phyloP scores from a whole-genome alignment of 225 moss, liverwort and hornwort species.

The Neckera pumila region DNA sequence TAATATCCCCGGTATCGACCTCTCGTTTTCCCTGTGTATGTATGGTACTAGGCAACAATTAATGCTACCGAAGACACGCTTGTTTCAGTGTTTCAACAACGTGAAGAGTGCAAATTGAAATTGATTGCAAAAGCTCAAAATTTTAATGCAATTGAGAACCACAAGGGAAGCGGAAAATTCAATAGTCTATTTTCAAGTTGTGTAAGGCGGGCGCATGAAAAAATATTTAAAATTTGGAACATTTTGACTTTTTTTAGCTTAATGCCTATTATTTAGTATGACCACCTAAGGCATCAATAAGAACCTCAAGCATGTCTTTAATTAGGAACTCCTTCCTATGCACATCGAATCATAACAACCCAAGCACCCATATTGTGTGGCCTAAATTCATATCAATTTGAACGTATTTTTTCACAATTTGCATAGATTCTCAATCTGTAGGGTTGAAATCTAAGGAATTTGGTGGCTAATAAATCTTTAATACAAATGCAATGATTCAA shows the following conservation, averaged over 20 bases:
- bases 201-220: accelerated
- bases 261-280: neutral
- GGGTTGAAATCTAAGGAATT: neutral
- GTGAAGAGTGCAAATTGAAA: neutral
- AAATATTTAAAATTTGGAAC: neutral
- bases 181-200: neutral
- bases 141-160: neutral
- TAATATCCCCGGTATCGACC: too few relatives aligned
- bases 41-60: neutral
- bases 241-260: neutral
- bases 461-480: neutral
- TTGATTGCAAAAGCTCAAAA: neutral
- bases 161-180: neutral
- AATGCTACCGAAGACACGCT: neutral
- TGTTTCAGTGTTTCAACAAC: neutral
- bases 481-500: neutral
- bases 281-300: neutral
- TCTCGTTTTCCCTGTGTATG: too few relatives aligned
- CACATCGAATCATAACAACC: neutral
- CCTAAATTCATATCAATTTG: neutral
- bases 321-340: neutral
- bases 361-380: neutral
- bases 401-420: neutral
- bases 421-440: neutral
- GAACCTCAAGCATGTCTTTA: neutral